Percentiles rank a stretch among this genome's conserved stretches.
phyloP scores from a whole-genome alignment of 805 yeast genomes.

The Citeromyces matritensis region DNA sequence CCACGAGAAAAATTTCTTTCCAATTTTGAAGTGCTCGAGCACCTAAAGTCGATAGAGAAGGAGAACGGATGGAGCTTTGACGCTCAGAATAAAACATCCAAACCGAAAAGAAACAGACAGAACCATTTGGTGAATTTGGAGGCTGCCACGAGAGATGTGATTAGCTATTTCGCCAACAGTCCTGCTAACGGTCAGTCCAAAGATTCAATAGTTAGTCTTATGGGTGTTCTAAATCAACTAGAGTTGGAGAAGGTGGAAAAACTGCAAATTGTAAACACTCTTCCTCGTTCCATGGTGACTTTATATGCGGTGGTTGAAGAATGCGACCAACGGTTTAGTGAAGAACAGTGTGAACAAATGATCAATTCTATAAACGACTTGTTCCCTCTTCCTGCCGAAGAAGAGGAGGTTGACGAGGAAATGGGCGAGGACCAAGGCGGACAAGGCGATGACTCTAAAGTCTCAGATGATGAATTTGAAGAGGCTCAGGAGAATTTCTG shows the following conservation, averaged over 20 bases:
- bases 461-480: too few species aligned
- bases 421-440: slow-evolving; percentile 6
- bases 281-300: slow-evolving; percentile 71
- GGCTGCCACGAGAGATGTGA: slow-evolving; percentile 29
- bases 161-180: slow-evolving; percentile 20
- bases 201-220: slow-evolving; percentile 9
- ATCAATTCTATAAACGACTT: slow-evolving; percentile 36
- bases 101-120: slow-evolving; percentile 13
- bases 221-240: slow-evolving; percentile 29
- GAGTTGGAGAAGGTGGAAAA: slow-evolving; percentile 70
- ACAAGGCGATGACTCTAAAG: too few species aligned
- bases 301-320: slow-evolving; percentile 78
- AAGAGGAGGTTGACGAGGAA: slow-evolving; percentile 9
- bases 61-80: slow-evolving; percentile 29
- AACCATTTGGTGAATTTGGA: slow-evolving; percentile 29
- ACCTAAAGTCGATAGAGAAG: slow-evolving; percentile 30
- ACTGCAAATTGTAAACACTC: slow-evolving; percentile 65
- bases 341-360: slow-evolving; percentile 45
- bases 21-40: slow-evolving; percentile 48
- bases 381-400: slow-evolving; percentile 27
- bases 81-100: slow-evolving; percentile 5
- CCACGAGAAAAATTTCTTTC: slow-evolving; percentile 45
- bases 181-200: neutral
- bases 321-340: slow-evolving; percentile 75
- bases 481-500: too few species aligned